Evolutionary conservation across 345 rosid species (phyloP).

Genomic region (Rhizophora apiculata): DNA sequence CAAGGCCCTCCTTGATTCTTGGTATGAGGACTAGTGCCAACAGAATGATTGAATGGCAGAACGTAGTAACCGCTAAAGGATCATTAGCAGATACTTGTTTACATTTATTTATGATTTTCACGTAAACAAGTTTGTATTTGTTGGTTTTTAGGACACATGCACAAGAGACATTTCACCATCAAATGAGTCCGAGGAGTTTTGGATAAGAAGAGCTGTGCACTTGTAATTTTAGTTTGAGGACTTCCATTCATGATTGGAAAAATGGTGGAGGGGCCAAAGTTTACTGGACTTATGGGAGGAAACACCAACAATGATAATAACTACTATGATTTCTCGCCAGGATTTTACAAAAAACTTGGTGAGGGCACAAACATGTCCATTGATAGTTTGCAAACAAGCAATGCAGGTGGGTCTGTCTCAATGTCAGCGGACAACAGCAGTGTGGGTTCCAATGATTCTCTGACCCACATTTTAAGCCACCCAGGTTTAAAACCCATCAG

Average conservation of each 20-base stretch:
- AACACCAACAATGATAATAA: constrained; percentile 22
- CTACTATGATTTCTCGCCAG: constrained; percentile 25
- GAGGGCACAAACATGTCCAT: constrained; percentile 29
- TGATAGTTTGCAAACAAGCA: constrained; percentile 24
- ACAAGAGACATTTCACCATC: neutral
- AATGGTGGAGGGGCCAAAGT: constrained; percentile 24
- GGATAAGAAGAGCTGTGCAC: neutral
- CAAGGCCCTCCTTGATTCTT: neutral
- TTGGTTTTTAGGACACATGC: neutral
- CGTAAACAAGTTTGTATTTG: neutral
- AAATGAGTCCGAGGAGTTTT: neutral
- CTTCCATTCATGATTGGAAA: constrained; percentile 21
- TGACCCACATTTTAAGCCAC: constrained; percentile 26
- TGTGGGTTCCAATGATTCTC: constrained; percentile 28
- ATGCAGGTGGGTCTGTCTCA: constrained; percentile 29
- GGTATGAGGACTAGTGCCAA: neutral
- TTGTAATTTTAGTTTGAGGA: neutral
- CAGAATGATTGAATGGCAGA: neutral
- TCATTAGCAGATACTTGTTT: neutral
- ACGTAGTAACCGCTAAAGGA: neutral
- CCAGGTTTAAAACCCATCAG: constrained; percentile 24
- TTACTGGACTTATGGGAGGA: constrained; percentile 20
- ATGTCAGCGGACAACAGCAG: constrained; percentile 28
- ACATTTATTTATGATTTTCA: neutral
- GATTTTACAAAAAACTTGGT: constrained; percentile 24